A percentile compares a stretch with the other conserved stretches of the same genome.
Evolutionary conservation across 306 rosid genomes (phyloP).

Genomic region (Rubus parviflorus): DNA sequence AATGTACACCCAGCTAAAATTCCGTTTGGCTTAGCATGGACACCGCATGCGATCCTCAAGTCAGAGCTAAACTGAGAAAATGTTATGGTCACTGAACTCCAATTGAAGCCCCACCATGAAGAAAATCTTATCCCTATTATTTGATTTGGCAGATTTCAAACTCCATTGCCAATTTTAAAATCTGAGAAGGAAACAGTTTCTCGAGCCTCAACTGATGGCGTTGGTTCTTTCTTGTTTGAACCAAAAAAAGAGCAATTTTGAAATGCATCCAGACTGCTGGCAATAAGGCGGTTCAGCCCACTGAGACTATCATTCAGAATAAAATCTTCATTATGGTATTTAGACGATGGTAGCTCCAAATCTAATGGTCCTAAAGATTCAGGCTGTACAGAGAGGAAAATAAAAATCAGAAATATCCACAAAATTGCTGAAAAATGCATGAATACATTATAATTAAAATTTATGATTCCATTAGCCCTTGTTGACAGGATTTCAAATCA

Average conservation of each 20-base stretch:
- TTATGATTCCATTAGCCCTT: neutral
- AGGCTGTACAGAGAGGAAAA: slow-evolving; percentile 58
- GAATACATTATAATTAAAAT: neutral
- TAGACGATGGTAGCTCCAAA: slow-evolving; percentile 71
- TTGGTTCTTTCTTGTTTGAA: slow-evolving; percentile 79
- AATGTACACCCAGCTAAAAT: slow-evolving; percentile 33
- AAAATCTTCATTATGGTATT: slow-evolving; percentile 65
- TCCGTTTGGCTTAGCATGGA: slow-evolving; percentile 9
- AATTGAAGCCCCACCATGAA: slow-evolving; percentile 29
- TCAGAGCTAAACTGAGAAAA: slow-evolving; percentile 40
- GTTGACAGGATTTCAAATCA: neutral
- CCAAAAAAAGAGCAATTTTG: slow-evolving; percentile 96
- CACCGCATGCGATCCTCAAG: slow-evolving; percentile 43
- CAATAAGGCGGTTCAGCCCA: slow-evolving; percentile 91
- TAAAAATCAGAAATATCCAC: slow-evolving; percentile 14
- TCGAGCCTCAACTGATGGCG: slow-evolving; percentile 55
- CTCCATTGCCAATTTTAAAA: slow-evolving; percentile 63
- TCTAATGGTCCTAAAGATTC: slow-evolving; percentile 91
- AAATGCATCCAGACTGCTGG: slow-evolving; percentile 97
- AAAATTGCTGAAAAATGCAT: neutral
- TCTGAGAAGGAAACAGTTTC: slow-evolving; percentile 57
- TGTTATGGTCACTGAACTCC: slow-evolving; percentile 39
- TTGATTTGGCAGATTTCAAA: slow-evolving; percentile 20
- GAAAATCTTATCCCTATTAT: slow-evolving; percentile 5
- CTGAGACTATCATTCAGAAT: slow-evolving; percentile 83